Conservation (phyloP, 2,329 filamentous ascomycete species). For the Plectosphaerella sp. region DNA sequence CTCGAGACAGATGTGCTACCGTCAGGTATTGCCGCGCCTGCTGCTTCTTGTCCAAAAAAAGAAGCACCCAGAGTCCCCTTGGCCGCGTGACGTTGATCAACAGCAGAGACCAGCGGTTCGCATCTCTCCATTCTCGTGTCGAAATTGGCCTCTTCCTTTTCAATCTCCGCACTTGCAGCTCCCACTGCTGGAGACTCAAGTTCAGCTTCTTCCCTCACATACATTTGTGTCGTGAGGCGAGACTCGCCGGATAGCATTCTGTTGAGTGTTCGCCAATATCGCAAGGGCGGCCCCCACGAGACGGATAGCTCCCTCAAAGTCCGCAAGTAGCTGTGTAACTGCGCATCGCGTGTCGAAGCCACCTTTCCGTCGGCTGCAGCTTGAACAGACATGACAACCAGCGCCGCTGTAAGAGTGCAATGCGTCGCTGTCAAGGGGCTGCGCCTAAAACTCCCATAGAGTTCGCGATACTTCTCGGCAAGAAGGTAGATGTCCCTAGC, state of each 20-base stretch:
- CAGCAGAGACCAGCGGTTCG: no score
- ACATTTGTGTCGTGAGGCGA: no score
- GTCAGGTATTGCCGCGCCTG: no score
- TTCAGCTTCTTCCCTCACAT: no score
- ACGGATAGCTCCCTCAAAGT: neutral
- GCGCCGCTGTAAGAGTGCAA: slow-evolving; percentile 25
- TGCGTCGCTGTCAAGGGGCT: slow-evolving; percentile 29
- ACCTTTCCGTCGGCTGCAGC: neutral
- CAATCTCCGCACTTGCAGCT: no score
- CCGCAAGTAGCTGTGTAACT: neutral
- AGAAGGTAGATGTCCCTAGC: slow-evolving; percentile 16
- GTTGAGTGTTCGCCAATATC: neutral
- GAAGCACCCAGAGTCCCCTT: no score
- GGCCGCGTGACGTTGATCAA: no score
- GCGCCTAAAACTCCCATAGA: slow-evolving; percentile 24
- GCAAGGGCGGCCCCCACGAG: neutral
- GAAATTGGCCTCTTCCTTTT: no score
- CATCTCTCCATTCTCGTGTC: no score
- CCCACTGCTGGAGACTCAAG: no score
- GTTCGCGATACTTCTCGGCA: slow-evolving; percentile 26
- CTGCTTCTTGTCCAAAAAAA: no score
- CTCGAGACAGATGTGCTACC: neutral
- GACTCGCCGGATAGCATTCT: neutral
- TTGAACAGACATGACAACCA: slow-evolving; percentile 14
- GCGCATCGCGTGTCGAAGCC: neutral